Evolutionary conservation across 352 stramenopile species (phyloP).

Genomic region (Phytopythium cucurbitacearum): DNA sequence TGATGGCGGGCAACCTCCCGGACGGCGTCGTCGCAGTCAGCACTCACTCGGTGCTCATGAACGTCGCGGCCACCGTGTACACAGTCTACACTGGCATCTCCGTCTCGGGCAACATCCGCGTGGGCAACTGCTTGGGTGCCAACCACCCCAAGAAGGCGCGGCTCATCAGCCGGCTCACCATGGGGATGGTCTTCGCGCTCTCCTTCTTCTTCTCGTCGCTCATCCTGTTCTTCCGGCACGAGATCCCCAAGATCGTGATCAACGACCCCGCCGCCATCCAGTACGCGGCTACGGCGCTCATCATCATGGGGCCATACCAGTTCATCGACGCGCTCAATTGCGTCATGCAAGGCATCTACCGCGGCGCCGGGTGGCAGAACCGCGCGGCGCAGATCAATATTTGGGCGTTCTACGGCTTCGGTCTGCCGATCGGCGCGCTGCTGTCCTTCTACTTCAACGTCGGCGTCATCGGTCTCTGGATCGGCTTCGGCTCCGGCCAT

Average conservation of each 20-base stretch:
- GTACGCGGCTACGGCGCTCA: conserved; percentile 40
- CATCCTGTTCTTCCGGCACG: conserved; percentile 33
- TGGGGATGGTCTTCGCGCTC: conserved; percentile 35
- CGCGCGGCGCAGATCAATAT: conserved; percentile 72
- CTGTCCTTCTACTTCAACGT: conserved; percentile 47
- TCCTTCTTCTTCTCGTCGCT: conserved; percentile 33
- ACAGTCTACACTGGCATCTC: conserved; percentile 70
- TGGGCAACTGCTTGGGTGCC: conserved; percentile 77
- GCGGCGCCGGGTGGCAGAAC: conserved; percentile 59
- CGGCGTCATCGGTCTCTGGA: conserved; percentile 72
- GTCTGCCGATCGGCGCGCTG: conserved; percentile 60
- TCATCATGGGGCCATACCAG: conserved; percentile 71
- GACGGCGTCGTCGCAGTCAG: conserved; percentile 71
- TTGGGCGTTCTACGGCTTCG: conserved; percentile 75
- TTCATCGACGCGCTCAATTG: conserved; percentile 75
- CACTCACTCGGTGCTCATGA: conserved; percentile 69
- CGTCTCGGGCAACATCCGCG: conserved; percentile 67
- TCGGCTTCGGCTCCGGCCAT: conserved; percentile 59
- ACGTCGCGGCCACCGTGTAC: conserved; percentile 57
- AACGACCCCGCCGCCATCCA: conserved; percentile 44
- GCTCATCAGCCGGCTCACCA: conserved; percentile 45
- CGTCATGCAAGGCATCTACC: conserved; percentile 76
- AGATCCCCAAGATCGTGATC: conserved; percentile 49
- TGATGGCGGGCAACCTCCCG: conserved; percentile 63
- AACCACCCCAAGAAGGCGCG: conserved; percentile 62